These are phyloP conservation scores for Seiridium cupressi DNA, from an alignment of 2,329 filamentous ascomycete species.

Conservation along the genomic window DNA sequence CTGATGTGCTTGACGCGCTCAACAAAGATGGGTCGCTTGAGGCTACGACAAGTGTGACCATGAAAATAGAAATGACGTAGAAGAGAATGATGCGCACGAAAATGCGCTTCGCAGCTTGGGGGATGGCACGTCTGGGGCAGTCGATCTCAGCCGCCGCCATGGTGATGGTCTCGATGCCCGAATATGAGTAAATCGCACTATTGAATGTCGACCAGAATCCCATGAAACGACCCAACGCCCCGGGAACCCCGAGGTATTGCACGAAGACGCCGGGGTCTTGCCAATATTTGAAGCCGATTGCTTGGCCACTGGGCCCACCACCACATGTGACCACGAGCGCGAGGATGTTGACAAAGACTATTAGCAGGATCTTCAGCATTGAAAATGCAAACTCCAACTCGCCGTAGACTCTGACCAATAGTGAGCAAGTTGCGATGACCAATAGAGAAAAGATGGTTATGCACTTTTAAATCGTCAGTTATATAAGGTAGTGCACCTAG, in stretches of 20 bases:
- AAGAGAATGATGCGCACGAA: slow-evolving; percentile 11
- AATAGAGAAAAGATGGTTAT: slow-evolving; percentile 9
- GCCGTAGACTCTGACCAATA: slow-evolving; percentile 1
- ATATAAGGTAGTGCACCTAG: slow-evolving; percentile 17
- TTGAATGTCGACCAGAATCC: slow-evolving; percentile 34
- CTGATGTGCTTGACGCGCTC: slow-evolving; percentile 29
- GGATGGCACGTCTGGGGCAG: slow-evolving; percentile 34
- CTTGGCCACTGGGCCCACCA: slow-evolving; percentile 46
- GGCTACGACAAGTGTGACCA: slow-evolving; percentile 8
- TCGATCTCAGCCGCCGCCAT: slow-evolving; percentile 36
- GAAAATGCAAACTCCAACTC: slow-evolving; percentile 10
- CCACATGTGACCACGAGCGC: slow-evolving; percentile 47
- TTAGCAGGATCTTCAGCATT: slow-evolving; percentile 22
- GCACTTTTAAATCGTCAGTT: slow-evolving; percentile 11
- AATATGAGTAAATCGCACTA: slow-evolving; percentile 24
- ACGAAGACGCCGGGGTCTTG: slow-evolving; percentile 47
- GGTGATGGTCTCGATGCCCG: slow-evolving; percentile 34
- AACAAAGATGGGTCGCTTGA: slow-evolving; percentile 18
- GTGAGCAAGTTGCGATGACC: background rate
- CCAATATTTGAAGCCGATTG: slow-evolving; percentile 52
- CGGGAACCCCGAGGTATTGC: slow-evolving; percentile 32
- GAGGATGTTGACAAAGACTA: slow-evolving; percentile 49
- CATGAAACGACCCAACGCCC: slow-evolving; percentile 31
- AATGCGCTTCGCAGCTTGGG: slow-evolving; percentile 23
- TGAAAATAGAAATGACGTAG: slow-evolving; percentile 12